Percentiles rank a stretch among this genome's conserved stretches.
Conservation (phyloP, 2,329 filamentous ascomycete species). For the Diaporthe batatas region DNA sequence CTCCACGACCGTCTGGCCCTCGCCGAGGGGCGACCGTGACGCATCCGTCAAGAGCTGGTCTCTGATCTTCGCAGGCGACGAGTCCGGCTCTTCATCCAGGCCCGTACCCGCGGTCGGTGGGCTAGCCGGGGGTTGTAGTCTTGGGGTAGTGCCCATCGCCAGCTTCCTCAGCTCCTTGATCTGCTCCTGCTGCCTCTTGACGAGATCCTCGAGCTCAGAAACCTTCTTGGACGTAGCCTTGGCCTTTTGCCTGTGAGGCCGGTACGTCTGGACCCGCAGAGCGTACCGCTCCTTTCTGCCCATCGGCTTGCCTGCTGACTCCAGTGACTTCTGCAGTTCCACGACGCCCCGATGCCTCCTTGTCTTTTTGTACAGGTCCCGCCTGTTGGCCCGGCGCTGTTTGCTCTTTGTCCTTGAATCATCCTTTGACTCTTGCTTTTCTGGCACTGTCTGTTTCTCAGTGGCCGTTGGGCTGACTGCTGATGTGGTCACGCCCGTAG, state of each 20-base stretch:
- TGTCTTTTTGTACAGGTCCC: constrained; percentile 27
- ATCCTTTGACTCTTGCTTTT: constrained; percentile 16
- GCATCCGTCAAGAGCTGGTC: constrained; percentile 35
- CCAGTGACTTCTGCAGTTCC: constrained; percentile 27
- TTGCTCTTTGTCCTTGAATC: constrained; percentile 19
- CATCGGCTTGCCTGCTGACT: constrained; percentile 19
- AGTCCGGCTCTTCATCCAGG: constrained; percentile 22
- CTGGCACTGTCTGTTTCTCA: neutral
- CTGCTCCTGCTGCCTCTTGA: constrained; percentile 37
- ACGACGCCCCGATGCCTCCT: constrained; percentile 10
- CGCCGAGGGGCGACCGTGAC: neutral
- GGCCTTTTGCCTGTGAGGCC: constrained; percentile 30
- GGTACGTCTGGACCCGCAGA: constrained; percentile 29
- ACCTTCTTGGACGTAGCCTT: constrained; percentile 18
- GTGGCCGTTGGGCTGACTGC: neutral
- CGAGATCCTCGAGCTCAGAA: constrained; percentile 34
- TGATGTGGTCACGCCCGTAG: neutral
- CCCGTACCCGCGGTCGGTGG: neutral
- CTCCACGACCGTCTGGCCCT: neutral
- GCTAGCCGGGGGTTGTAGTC: constrained; percentile 18
- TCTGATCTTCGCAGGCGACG: constrained; percentile 37
- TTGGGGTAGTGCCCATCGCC: constrained; percentile 17
- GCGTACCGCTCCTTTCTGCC: constrained; percentile 21
- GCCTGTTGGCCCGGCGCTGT: constrained; percentile 31
- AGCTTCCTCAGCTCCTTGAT: constrained; percentile 29